A percentile compares a stretch with the other conserved stretches of the same genome.
Evolutionary conservation across 164 flowering plant genomes (phyloP).

Genomic region (Taxillus chinensis): DNA sequence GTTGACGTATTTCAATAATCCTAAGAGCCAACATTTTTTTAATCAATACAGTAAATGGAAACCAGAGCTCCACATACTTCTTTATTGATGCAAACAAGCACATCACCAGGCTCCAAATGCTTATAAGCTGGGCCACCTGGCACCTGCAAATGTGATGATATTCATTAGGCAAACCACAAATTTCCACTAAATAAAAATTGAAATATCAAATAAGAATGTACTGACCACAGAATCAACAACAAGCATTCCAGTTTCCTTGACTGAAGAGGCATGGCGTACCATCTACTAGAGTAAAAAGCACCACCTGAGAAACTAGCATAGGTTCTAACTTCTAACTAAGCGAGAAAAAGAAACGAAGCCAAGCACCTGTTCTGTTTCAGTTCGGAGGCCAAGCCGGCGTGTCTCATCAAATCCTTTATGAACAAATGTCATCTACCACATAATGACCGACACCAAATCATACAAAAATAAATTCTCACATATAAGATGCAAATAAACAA

Average conservation of each 20-base stretch:
- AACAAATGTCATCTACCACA: conserved; percentile 58
- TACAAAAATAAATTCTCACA: neutral
- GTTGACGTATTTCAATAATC: neutral
- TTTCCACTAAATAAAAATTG: neutral
- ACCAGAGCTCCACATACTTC: conserved; percentile 36
- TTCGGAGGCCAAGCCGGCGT: conserved; percentile 81
- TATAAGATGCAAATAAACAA: neutral
- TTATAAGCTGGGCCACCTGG: conserved; percentile 94
- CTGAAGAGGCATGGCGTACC: conserved; percentile 79
- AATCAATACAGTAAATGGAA: too few species aligned
- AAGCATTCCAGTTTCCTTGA: conserved; percentile 92
- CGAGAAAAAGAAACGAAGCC: neutral
- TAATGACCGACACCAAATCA: neutral
- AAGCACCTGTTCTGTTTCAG: conserved; percentile 82
- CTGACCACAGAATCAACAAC: conserved; percentile 95
- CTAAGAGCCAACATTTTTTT: neutral
- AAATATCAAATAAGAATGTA: neutral
- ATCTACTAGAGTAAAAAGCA: conserved; percentile 35
- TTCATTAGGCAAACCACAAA: neutral
- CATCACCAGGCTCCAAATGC: conserved; percentile 89
- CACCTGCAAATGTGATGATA: conserved; percentile 39
- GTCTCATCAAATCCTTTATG: conserved; percentile 97
- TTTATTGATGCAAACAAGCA: conserved; percentile 77
- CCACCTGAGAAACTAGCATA: neutral
- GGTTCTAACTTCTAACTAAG: too few species aligned